phyloP scores from a whole-genome alignment of 306 rosid genomes.

The Bauhinia variegata region DNA sequence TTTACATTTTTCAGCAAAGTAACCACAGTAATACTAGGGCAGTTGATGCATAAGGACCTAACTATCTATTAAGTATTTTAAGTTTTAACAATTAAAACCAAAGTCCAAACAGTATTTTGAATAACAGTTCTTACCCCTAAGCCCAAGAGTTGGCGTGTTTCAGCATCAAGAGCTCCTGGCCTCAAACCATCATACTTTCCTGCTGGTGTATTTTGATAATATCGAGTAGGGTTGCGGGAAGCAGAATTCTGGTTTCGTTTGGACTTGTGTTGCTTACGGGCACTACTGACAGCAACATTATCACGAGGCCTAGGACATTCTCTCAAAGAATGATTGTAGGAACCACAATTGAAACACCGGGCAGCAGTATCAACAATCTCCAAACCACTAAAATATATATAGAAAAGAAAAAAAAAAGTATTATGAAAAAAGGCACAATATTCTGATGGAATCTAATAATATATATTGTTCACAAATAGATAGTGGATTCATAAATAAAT shows the following conservation, averaged over 20 bases:
- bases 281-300: conserved; percentile 73
- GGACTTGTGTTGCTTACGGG: conserved; percentile 75
- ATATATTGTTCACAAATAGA: conserved; percentile 13
- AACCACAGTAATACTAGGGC: not conserved
- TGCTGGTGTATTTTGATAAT: conserved; percentile 80
- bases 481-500: conserved; percentile 11
- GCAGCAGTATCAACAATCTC: conserved; percentile 74
- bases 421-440: conserved; percentile 26
- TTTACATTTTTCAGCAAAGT: not conserved
- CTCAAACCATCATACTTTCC: conserved; percentile 91
- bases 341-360: conserved; percentile 96
- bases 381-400: conserved; percentile 60
- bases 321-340: conserved; percentile 80
- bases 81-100: conserved; percentile 6
- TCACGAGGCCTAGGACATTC: conserved; percentile 83
- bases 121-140: conserved; percentile 62
- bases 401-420: not conserved
- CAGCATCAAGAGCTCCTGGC: conserved; percentile 83
- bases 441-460: conserved; percentile 10
- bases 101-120: conserved; percentile 31
- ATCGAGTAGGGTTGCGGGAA: conserved; percentile 80
- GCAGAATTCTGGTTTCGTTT: conserved; percentile 63
- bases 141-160: conserved; percentile 79
- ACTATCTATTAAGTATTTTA: not conserved
- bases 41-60: not conserved